Base-by-base conservation (phyloP, 805 yeast genomes). In the Metschnikowia vanudenii region DNA sequence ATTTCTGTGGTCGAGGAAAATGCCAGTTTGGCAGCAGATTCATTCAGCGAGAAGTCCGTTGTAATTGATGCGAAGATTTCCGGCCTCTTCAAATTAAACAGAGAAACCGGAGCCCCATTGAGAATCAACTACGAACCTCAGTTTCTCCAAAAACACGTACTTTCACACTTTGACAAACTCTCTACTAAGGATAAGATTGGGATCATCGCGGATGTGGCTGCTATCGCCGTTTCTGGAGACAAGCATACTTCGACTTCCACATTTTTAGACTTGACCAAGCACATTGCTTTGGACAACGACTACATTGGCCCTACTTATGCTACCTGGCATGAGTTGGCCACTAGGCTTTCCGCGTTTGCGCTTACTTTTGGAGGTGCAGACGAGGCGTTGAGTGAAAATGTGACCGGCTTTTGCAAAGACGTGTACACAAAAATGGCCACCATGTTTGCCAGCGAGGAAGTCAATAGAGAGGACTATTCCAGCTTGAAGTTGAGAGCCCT, bases 311-410 rank as follows among this genome's bases (percentile, higher is more conserved):
- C 61, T 4, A 70, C 71, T 32, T 72, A 65, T 52, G 71, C 74
- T 39, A 81, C 79, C 38, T 82, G 88, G 88, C 61, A 65, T 19
- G 82, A 79, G 57, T 66, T 81, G 36, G 61, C 73, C 19, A 65
- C 68, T 28, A 61, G 78, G 17, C 57, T 81, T 34, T 57, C 57
- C 16, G 55, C 59, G 19, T 58, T 79, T 22, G 53, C 62, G 29
- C 54, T 58, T 13, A 59, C 68, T 1, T 77, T 75, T 56, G 74
- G 69, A 49, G 51, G 43, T 5, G 53, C 44, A 16, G 53, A 56
- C 34, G 61, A 57, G 18, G 52, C 57, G 16, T 51, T 69, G 3
- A 45, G 54, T 1, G 41, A 56, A 17, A n/a, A 14, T 3, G 39
- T 49, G 12, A 34, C 26, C 3, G 24, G 65, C 64, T 76, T 77